Conservation (phyloP, 148 eudicot species). For the Amaranthus palmeri region DNA sequence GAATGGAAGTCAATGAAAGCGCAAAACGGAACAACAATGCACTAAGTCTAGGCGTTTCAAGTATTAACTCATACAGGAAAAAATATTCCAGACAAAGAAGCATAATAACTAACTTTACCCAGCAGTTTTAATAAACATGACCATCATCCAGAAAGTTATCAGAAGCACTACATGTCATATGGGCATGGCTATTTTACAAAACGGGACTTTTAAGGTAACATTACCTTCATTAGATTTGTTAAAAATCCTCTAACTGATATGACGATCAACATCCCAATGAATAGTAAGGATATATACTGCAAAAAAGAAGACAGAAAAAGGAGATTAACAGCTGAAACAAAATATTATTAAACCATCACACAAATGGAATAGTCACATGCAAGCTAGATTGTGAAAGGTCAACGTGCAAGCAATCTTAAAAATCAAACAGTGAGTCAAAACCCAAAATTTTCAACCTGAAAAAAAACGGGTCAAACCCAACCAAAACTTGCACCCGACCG, state of each 20-base stretch:
- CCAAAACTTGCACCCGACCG: no score
- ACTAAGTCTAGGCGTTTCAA: not conserved
- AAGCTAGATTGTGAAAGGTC: not conserved
- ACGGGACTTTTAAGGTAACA: slow-evolving; percentile 3
- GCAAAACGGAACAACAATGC: not conserved
- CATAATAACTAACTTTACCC: not conserved
- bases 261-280: slow-evolving; percentile 91
- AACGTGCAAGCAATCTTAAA: not conserved
- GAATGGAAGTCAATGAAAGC: not conserved
- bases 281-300: slow-evolving; percentile 94
- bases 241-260: slow-evolving; percentile 92
- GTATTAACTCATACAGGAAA: not conserved
- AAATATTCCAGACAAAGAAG: not conserved
- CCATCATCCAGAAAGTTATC: not conserved
- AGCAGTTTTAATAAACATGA: not conserved
- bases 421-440: not conserved
- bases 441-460: no score
- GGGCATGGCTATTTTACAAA: not conserved
- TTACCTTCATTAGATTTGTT: slow-evolving; percentile 92
- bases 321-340: slow-evolving; percentile 3
- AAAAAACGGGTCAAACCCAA: no score
- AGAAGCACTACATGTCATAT: not conserved
- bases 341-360: not conserved
- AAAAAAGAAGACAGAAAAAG: slow-evolving; percentile 18
- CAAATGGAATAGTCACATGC: not conserved